phyloP scores from a whole-genome alignment of 768 basidiomycete genomes.

The Mycena galopus region DNA sequence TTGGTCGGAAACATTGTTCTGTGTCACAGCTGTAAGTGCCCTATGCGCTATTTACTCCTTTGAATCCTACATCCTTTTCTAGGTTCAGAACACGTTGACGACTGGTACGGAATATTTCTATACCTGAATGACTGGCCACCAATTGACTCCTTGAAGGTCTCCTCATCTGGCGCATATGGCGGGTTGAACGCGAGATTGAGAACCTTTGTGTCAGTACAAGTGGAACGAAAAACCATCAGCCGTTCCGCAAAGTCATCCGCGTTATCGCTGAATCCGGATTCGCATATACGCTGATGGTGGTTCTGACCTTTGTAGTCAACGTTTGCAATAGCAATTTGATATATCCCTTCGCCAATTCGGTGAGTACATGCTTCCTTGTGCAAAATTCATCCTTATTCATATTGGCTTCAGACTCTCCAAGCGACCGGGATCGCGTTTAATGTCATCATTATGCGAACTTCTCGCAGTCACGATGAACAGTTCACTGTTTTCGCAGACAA shows the following conservation, averaged over 20 bases:
- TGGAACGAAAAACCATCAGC: background rate
- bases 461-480: constrained; percentile 12
- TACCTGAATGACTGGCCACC: background rate
- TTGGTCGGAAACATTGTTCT: constrained; percentile 6
- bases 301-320: constrained; percentile 6
- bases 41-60: background rate
- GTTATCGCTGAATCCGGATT: constrained; percentile 12
- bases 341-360: background rate
- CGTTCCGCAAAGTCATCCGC: constrained; percentile 15
- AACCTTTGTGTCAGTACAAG: background rate
- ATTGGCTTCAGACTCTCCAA: constrained; percentile 1
- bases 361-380: no score
- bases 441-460: constrained; percentile 9
- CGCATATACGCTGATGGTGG: background rate
- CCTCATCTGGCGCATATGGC: constrained; percentile 21
- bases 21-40: background rate
- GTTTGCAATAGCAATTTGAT: constrained; percentile 1
- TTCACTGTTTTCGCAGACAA: constrained; percentile 2
- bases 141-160: background rate
- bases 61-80: background rate
- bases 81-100: constrained; percentile 18
- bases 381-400: background rate
- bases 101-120: background rate
- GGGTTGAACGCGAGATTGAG: constrained; percentile 9
- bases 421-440: constrained; percentile 11